Evolutionary conservation across 441 rosid genomes (phyloP), one percentile per base, ranked within the genome.

Genomic region (Pelargonium exstipulatum): DNA sequence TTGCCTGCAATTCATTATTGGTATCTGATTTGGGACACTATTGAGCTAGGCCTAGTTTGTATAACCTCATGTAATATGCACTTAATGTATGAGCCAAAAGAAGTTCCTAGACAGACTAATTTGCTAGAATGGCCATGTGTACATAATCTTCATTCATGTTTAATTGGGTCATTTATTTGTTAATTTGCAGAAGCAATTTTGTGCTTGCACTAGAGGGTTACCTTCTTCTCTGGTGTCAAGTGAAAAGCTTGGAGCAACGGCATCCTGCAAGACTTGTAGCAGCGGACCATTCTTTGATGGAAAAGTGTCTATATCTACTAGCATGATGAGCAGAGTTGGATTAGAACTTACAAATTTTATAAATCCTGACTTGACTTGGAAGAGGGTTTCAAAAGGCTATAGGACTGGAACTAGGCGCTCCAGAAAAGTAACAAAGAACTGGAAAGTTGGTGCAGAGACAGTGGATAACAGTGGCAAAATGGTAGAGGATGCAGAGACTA

Each of bases 301-400:
- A 64, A 77, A 73, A 77, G 71, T 62, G 62, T 63, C 71, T 61
- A 42, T 72, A 14, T 63, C 82, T 29, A 61, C 69, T 55, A 76
- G 79, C 72, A 80, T 79, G 87, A 73, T 72, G 79, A 79, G 84
- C 69, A 79, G 73, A 29, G 74, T 78, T 57, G 83, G 83, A 45
- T 68, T 69, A 57, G 89, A 85, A 76, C 82, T 75, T 24, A 78
- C 75, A 49, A 72, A 73, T 62, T 82, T 74, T 61, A 66, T 81
- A 77, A 74, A 81, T 78, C 73, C 86, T 24, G 77, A 74, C 37
- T 82, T 81, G 72, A 83, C 86, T 58, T 83, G 88, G 92, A 84
- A 83, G 77, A 73, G 64, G 12, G 83, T 80, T 26, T 57, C 87
- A 17, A 84, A 87, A 74, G 82, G 87, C 58, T 80, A 74, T 74